These are phyloP conservation scores for Metarhizium anisopliae DNA, from an alignment of 2,329 filamentous ascomycete species.

Conservation along the genomic window DNA sequence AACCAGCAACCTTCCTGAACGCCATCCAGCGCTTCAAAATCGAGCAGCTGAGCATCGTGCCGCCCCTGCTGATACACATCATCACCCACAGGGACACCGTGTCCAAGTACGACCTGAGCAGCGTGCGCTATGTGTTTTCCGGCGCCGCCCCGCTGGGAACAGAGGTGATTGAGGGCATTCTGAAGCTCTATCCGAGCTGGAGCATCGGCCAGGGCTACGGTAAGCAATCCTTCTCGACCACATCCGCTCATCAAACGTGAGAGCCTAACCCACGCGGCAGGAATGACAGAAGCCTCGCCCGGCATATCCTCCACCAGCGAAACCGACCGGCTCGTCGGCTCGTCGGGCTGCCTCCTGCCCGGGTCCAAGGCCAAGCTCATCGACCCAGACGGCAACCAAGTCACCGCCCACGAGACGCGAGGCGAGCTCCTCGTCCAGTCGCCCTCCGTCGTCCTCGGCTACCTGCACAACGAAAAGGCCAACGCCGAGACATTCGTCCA, in stretches of 20 bases:
- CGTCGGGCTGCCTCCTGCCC: slow-evolving; percentile 59
- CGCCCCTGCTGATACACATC: slow-evolving; percentile 70
- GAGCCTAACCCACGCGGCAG: slow-evolving; percentile 22
- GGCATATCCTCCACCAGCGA: slow-evolving; percentile 50
- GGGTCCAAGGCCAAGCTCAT: slow-evolving; percentile 56
- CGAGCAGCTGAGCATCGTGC: slow-evolving; percentile 58
- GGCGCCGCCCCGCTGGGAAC: slow-evolving; percentile 67
- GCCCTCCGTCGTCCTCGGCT: slow-evolving; percentile 71
- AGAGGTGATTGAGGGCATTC: slow-evolving; percentile 57
- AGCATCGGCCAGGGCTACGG: slow-evolving; percentile 65
- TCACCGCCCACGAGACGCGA: slow-evolving; percentile 59
- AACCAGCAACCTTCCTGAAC: slow-evolving; percentile 54
- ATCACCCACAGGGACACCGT: slow-evolving; percentile 51
- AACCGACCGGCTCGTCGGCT: slow-evolving; percentile 57
- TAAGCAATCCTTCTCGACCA: slow-evolving; percentile 15
- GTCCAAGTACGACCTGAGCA: slow-evolving; percentile 59
- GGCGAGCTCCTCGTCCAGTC: slow-evolving; percentile 76
- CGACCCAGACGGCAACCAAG: slow-evolving; percentile 55
- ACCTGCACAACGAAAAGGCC: slow-evolving; percentile 78
- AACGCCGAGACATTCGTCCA: slow-evolving; percentile 68
- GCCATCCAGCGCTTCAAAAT: slow-evolving; percentile 64
- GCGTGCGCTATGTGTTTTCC: slow-evolving; percentile 56
- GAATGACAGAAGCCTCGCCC: slow-evolving; percentile 65
- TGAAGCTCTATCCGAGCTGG: slow-evolving; percentile 54
- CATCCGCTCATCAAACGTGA: background rate